Percentiles rank a stretch among this genome's conserved stretches.
These are phyloP conservation scores for Nicotiana otophora DNA, from an alignment of 257 asterid species.

Conservation along the genomic window DNA sequence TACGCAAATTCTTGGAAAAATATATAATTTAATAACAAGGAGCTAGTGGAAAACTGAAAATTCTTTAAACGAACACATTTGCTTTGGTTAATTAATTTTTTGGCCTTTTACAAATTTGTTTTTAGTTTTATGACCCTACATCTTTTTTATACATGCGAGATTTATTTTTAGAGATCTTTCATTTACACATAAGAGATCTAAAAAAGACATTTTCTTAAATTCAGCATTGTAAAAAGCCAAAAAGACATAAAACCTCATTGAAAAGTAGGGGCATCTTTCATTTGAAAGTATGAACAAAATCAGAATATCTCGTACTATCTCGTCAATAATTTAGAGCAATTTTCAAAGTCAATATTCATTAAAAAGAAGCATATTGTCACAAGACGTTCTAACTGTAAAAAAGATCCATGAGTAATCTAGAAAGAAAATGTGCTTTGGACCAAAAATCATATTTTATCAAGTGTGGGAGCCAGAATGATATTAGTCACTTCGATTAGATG, in stretches of 20 bases:
- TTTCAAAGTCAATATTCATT: conserved; percentile 1
- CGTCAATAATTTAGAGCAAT: not conserved
- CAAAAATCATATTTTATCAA: not conserved
- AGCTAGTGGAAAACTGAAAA: conserved; percentile 5
- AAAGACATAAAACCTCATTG: not conserved
- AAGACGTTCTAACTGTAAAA: not conserved
- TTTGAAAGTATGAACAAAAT: not conserved
- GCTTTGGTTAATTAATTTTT: not conserved
- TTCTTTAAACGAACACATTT: not conserved
- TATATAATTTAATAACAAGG: not conserved
- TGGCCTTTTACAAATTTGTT: no score
- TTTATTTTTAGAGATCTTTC: no score
- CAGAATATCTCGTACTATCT: not conserved
- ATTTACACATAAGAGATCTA: no score
- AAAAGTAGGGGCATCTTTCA: not conserved
- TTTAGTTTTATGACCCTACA: no score
- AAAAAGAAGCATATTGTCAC: not conserved
- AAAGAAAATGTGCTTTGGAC: not conserved
- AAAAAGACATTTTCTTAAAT: no score
- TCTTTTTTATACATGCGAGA: no score
- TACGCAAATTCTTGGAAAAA: not conserved
- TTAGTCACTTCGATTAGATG: not conserved
- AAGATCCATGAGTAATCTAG: not conserved
- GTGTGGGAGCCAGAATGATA: not conserved
- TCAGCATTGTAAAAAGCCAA: no score